Conservation (phyloP, 352 stramenopile genomes). For the Phytophthora sojae region DNA sequence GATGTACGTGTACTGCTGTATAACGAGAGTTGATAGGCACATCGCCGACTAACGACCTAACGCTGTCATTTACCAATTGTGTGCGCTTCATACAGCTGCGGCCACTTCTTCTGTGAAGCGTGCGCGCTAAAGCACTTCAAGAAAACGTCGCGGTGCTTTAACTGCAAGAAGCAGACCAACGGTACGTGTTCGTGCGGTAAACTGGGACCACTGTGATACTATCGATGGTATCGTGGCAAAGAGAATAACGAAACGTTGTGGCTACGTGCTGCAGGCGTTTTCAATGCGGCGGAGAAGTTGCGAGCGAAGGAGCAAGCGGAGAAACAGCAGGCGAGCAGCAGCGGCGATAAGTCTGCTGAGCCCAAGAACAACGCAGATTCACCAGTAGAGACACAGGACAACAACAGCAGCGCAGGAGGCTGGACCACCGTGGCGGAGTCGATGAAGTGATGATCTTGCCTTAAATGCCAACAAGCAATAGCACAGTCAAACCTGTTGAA, state of each 20-base stretch:
- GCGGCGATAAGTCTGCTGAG: conserved; percentile 11
- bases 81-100: conserved; percentile 64
- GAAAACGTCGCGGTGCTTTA: conserved; percentile 90
- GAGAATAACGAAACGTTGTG: background rate
- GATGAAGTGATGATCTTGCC: background rate
- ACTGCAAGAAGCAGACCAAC: conserved; percentile 96
- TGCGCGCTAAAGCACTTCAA: conserved; percentile 92
- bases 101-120: conserved; percentile 96
- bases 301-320: conserved; percentile 53
- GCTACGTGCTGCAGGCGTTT: conserved; percentile 59
- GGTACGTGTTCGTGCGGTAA: conserved; percentile 35
- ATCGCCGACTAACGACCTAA: too few species aligned
- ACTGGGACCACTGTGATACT: background rate
- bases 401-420: conserved; percentile 1
- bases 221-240: background rate
- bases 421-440: conserved; percentile 29
- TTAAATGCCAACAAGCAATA: background rate
- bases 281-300: conserved; percentile 91
- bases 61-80: too few species aligned
- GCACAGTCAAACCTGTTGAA: too few species aligned
- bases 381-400: conserved; percentile 6
- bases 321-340: conserved; percentile 2
- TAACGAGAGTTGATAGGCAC: too few species aligned
- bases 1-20: conserved; percentile 40
- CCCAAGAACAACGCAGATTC: background rate